Percentiles rank a stretch among this genome's conserved stretches.
Conservation (phyloP, 176 grass and related monocot species). For the Rhipidocladum racemiflorum region DNA sequence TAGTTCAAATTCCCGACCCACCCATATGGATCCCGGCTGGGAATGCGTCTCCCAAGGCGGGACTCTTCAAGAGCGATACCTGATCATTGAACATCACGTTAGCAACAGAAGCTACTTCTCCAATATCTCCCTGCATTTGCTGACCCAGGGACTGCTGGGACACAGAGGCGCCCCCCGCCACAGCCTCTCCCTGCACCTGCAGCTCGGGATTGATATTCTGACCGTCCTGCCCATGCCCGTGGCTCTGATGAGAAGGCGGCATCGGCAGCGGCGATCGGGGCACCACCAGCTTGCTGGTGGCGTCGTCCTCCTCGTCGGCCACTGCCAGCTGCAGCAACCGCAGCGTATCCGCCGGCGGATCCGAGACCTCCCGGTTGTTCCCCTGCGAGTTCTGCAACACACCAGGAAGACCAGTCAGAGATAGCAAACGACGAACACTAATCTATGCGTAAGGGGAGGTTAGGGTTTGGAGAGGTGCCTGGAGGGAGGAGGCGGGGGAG, state of each 20-base stretch:
- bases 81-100: conserved; percentile 42
- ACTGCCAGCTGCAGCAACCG: conserved; percentile 61
- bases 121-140: conserved; percentile 23
- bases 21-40: too few relatives aligned
- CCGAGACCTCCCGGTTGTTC: conserved; percentile 38
- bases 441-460: conserved; percentile 2
- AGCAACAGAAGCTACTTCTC: conserved; percentile 6
- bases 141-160: neutral
- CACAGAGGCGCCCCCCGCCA: neutral
- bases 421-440: neutral
- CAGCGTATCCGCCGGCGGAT: conserved; percentile 63
- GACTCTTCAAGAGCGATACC: conserved; percentile 12
- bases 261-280: conserved; percentile 17
- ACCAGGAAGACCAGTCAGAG: conserved; percentile 4
- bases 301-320: conserved; percentile 83
- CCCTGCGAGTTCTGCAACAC: conserved; percentile 45
- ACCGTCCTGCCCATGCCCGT: conserved; percentile 19
- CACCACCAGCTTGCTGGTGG: conserved; percentile 62
- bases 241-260: conserved; percentile 24
- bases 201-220: conserved; percentile 36
- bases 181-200: conserved; percentile 19
- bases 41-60: too few relatives aligned
- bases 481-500: conserved; percentile 79
- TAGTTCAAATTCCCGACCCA: too few relatives aligned
- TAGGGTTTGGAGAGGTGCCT: conserved; percentile 47